Conservation (phyloP, 2,329 filamentous ascomycete species). For the Ilyonectria destructans region DNA sequence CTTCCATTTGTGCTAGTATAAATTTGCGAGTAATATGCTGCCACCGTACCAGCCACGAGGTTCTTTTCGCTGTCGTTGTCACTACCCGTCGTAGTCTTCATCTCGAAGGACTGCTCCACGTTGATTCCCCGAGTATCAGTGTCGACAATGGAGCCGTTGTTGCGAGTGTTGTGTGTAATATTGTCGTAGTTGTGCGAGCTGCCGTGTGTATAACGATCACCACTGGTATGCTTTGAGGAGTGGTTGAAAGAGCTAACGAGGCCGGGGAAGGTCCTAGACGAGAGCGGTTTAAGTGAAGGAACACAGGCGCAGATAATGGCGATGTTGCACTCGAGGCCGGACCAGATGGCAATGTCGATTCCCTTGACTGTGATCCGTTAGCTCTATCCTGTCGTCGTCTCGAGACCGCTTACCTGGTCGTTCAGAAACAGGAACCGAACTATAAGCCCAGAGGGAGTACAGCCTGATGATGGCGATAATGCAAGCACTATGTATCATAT, state of each 20-base stretch:
- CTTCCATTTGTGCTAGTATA: not conserved
- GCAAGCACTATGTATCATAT: conserved; percentile 35
- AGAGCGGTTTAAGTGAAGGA: conserved; percentile 53
- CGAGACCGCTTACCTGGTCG: conserved; percentile 14
- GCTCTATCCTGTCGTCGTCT: not conserved
- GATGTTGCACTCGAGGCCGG: conserved; percentile 53
- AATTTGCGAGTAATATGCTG: conserved; percentile 4
- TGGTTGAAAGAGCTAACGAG: conserved; percentile 32
- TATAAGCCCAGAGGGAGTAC: conserved; percentile 39
- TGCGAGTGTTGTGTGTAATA: conserved; percentile 17
- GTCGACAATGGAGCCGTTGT: not conserved
- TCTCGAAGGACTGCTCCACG: conserved; percentile 40
- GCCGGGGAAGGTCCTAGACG: conserved; percentile 46
- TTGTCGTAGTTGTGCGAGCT: conserved; percentile 27
- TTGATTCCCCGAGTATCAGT: conserved; percentile 24
- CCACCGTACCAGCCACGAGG: conserved; percentile 9
- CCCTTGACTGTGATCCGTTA: conserved; percentile 28
- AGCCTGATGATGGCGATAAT: conserved; percentile 47
- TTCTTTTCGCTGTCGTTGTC: conserved; percentile 36
- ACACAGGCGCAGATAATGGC: conserved; percentile 55
- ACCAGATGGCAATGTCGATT: conserved; percentile 50
- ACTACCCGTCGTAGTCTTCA: conserved; percentile 27
- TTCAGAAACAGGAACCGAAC: conserved; percentile 30
- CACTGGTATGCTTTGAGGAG: conserved; percentile 25
- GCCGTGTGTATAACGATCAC: conserved; percentile 17